Percentiles rank a stretch among this genome's conserved stretches.
phyloP scores from a whole-genome alignment of 179 eudicot genomes.

The Amaranthus tricolor region DNA sequence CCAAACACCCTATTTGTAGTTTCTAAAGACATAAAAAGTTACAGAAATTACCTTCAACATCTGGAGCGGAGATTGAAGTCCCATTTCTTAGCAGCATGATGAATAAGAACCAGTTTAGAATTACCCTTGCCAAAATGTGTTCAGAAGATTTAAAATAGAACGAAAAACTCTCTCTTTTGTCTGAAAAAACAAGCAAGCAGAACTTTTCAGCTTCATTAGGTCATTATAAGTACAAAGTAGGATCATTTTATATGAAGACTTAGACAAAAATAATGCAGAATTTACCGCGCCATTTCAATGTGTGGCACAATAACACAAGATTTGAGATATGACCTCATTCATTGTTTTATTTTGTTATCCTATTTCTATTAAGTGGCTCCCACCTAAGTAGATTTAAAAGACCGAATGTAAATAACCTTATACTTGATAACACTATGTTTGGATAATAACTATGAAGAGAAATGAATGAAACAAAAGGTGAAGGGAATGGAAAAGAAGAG shows the following conservation, averaged over 20 bases:
- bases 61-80: slow-evolving; percentile 51
- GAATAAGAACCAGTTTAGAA: slow-evolving; percentile 35
- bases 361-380: no score
- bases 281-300: not conserved
- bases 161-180: slow-evolving; percentile 23
- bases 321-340: no score
- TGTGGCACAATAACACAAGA: not conserved
- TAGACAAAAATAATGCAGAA: not conserved
- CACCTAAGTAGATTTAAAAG: no score
- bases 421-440: no score
- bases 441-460: no score
- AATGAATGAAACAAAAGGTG: no score
- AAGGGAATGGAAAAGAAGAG: no score
- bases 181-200: slow-evolving; percentile 19
- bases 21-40: not conserved
- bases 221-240: slow-evolving; percentile 2
- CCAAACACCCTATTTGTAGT: not conserved
- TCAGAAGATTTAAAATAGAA: slow-evolving; percentile 13
- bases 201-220: slow-evolving; percentile 9
- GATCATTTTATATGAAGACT: not conserved
- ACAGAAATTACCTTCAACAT: slow-evolving; percentile 61
- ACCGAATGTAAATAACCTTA: no score
- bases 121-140: slow-evolving; percentile 30
- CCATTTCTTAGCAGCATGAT: slow-evolving; percentile 36
- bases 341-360: no score